These are phyloP conservation scores for Wickerhamomyces sp. DNA, from an alignment of 1,139 yeast genomes.

Conservation along the genomic window DNA sequence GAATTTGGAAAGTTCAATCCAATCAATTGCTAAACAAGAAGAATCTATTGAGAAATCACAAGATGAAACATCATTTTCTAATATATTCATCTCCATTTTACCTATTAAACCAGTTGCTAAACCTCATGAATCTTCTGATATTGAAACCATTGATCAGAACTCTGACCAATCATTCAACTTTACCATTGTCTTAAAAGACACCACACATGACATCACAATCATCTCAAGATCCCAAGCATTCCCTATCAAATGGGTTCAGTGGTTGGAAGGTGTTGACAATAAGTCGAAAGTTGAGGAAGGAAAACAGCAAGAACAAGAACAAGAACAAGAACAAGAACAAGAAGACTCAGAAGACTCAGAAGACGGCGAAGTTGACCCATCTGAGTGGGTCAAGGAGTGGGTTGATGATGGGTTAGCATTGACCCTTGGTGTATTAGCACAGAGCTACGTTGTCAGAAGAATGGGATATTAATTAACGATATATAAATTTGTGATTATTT, in stretches of 20 bases:
- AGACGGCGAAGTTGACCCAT: conserved; percentile 67
- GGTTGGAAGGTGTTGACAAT: conserved; percentile 55
- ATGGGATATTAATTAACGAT: conserved; percentile 53
- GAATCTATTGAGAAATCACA: conserved; percentile 3
- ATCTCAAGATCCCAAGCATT: conserved; percentile 82
- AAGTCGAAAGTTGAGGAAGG: conserved; percentile 28
- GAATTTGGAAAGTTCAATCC: conserved; percentile 71
- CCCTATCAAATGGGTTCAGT: conserved; percentile 84
- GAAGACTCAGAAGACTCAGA: too few species aligned
- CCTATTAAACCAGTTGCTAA: conserved; percentile 45
- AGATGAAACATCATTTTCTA: conserved; percentile 38
- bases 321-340: conserved; percentile 19
- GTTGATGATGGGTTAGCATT: conserved; percentile 76
- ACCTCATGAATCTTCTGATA: conserved; percentile 26
- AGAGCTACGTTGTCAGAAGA: conserved; percentile 82
- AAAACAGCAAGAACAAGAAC: conserved; percentile 12
- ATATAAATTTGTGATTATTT: neutral
- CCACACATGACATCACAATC: conserved; percentile 69
- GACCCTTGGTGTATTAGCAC: conserved; percentile 83
- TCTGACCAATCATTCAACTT: conserved; percentile 52
- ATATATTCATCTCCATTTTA: conserved; percentile 75
- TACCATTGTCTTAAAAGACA: conserved; percentile 70
- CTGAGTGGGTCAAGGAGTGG: conserved; percentile 97
- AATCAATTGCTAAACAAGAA: conserved; percentile 26
- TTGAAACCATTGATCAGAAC: conserved; percentile 36